phyloP scores from a whole-genome alignment of 1,284 basidiomycete species.

The Cutaneotrichosporon spelunceum region DNA sequence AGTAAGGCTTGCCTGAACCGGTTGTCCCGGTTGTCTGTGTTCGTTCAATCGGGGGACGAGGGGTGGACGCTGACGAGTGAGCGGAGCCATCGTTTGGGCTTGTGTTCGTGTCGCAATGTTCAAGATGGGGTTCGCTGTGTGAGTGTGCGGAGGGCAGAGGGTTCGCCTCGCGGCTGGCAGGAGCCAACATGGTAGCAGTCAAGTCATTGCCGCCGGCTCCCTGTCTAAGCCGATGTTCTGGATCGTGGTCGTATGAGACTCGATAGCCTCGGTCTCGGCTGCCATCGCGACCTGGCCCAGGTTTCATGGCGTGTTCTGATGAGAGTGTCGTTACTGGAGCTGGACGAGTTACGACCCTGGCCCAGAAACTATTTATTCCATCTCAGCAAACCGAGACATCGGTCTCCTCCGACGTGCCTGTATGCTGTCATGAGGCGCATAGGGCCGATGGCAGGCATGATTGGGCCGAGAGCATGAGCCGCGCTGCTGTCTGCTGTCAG shows the following conservation, averaged over 20 bases:
- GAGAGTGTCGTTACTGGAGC: neutral
- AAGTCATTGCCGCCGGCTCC: neutral
- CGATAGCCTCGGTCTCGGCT: neutral
- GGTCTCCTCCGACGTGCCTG: neutral
- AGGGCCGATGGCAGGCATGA: too few relatives aligned
- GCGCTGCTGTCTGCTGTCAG: too few relatives aligned
- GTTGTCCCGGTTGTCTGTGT: conserved; percentile 21
- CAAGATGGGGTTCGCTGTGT: neutral
- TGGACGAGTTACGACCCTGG: neutral
- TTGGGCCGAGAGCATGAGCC: too few relatives aligned
- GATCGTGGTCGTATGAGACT: neutral
- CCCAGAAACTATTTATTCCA: neutral
- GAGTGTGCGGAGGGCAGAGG: neutral
- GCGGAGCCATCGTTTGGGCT: conserved; percentile 3
- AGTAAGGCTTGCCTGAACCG: conserved; percentile 32
- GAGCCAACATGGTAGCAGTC: neutral
- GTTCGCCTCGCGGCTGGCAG: neutral
- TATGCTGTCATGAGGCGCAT: neutral
- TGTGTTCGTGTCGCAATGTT: neutral
- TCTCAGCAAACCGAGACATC: neutral
- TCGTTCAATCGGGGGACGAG: conserved; percentile 5
- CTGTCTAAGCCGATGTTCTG: neutral
- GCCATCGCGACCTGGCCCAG: neutral
- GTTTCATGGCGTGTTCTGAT: neutral
- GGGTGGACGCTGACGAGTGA: neutral